Base-by-base conservation (phyloP, 2,329 filamentous ascomycete species). In the Microdochium trichocladiopsis region DNA sequence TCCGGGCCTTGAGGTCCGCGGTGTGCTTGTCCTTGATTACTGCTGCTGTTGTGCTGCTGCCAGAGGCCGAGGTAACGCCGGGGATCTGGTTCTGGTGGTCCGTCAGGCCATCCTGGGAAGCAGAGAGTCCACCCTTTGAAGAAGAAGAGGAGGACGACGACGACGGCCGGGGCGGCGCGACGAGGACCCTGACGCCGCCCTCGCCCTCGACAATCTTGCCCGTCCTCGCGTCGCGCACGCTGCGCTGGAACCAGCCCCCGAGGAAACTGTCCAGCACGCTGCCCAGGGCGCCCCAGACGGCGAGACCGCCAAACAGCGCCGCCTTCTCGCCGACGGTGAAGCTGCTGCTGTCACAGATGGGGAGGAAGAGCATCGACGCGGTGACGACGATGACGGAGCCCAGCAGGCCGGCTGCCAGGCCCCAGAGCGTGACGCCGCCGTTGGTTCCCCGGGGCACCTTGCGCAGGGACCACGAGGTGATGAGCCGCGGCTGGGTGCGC, bases 391-490 rank as follows among this genome's bases (percentile, higher is more conserved):
- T 76, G 52, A 87, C 79, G 10, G 89, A 86, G 2, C 92, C 92
- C 1, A 88, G 66, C 21, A 88, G 66, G 1, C 91, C 92, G 2
- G 90, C 89, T 0, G 75, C 71, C 0, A 96, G 73, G 0, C 94
- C 94, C 47, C 82, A 74, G 0, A 83, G 60, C 0, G 90, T 95
- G 9, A 99, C 89, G 16, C 93, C 94, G 28, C 94, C 94, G 65
- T 99, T 99, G 43, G 94, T 97, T 49, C 94, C 94, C 1, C 82
- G 86, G 0, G 94, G 92, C 0, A 97, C 94, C 57, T 82, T 79
- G 54, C 88, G 85, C 62, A 94, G 78, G 4, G 72, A 83, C 16
- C 79, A 83, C 14, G 88, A 92, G 3, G 90, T 96, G 65, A 99
- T 93, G 36, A 99, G 81, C 33, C 92, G 84, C 9, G 94, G 94